These are phyloP conservation scores for Fraxinus greggii DNA, from an alignment of 305 asterid species.

Conservation along the genomic window DNA sequence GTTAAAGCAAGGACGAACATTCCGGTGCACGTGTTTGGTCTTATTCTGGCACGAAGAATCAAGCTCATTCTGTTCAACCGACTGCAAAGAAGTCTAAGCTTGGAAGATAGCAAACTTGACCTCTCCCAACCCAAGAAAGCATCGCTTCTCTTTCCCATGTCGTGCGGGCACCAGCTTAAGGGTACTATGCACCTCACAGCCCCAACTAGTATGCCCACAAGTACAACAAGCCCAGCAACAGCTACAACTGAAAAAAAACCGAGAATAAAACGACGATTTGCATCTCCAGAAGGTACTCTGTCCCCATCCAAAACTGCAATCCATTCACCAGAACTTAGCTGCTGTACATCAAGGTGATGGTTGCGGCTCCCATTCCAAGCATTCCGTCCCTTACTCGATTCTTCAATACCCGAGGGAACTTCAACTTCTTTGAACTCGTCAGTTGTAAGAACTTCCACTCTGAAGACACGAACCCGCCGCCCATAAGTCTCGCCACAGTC, in stretches of 20 bases:
- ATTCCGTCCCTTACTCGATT: constrained; percentile 65
- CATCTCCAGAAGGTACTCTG: constrained; percentile 81
- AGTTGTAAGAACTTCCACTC: constrained; percentile 52
- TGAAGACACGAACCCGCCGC: constrained; percentile 60
- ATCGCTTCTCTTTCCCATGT: constrained; percentile 73
- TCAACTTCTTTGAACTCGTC: constrained; percentile 72
- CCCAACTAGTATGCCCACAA: constrained; percentile 72
- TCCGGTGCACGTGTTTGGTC: constrained; percentile 59
- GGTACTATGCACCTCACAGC: constrained; percentile 72
- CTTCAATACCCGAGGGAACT: constrained; percentile 53
- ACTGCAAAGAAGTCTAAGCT: constrained; percentile 55
- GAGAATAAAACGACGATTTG: constrained; percentile 49
- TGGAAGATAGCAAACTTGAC: constrained; percentile 50
- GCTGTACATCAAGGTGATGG: constrained; percentile 88
- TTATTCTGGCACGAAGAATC: constrained; percentile 55
- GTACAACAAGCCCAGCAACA: constrained; percentile 47
- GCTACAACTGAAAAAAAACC: constrained; percentile 59
- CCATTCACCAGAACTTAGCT: constrained; percentile 80
- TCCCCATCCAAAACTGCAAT: constrained; percentile 82
- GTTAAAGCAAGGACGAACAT: constrained; percentile 37
- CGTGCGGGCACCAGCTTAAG: constrained; percentile 80
- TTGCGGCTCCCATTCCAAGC: constrained; percentile 88
- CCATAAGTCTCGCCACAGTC: constrained; percentile 92
- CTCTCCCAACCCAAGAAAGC: constrained; percentile 51
- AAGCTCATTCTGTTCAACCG: constrained; percentile 65